Evolutionary conservation across 192 early-diverging fungal species (phyloP).

Genomic region (Coemansia sp.): DNA sequence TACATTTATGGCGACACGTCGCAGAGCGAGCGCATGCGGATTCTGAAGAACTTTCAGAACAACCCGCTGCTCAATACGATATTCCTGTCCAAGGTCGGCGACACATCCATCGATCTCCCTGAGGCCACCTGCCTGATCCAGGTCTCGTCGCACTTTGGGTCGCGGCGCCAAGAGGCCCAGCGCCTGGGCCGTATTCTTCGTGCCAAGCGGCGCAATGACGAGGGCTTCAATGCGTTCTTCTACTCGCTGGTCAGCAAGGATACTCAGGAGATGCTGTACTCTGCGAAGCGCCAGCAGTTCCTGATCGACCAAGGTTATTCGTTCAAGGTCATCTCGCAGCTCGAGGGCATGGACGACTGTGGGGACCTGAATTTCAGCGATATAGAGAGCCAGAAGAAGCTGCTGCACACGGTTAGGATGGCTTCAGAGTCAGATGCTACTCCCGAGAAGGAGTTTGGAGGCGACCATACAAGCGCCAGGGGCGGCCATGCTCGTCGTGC

Average conservation of each 20-base stretch:
- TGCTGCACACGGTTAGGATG: conserved; percentile 79
- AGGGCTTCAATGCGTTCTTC: conserved; percentile 96
- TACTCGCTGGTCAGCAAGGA: conserved; percentile 98
- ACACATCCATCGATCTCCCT: conserved; percentile 98
- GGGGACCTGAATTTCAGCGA: conserved; percentile 71
- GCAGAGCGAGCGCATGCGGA: conserved; percentile 84
- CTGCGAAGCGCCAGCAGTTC: conserved; percentile 97
- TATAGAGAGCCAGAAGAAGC: conserved; percentile 67
- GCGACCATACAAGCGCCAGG: conserved; percentile 12
- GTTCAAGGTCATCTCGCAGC: conserved; percentile 96
- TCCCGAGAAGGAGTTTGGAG: conserved; percentile 53
- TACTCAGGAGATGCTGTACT: conserved; percentile 99
- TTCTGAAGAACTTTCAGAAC: conserved; percentile 91
- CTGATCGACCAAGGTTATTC: conserved; percentile 99
- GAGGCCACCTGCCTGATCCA: conserved; percentile 98
- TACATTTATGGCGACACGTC: conserved; percentile 90
- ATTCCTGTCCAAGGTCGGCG: conserved; percentile 88
- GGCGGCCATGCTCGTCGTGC: conserved; percentile 49
- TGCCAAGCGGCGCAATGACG: conserved; percentile 88
- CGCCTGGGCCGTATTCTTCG: conserved; percentile 89
- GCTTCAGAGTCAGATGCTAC: conserved; percentile 57
- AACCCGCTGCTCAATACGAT: conserved; percentile 88
- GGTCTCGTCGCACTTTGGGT: conserved; percentile 97
- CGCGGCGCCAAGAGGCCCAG: conserved; percentile 97
- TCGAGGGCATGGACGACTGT: conserved; percentile 86